phyloP scores from a whole-genome alignment of 1,284 basidiomycete genomes.

The Pyrrhoderma noxium region DNA sequence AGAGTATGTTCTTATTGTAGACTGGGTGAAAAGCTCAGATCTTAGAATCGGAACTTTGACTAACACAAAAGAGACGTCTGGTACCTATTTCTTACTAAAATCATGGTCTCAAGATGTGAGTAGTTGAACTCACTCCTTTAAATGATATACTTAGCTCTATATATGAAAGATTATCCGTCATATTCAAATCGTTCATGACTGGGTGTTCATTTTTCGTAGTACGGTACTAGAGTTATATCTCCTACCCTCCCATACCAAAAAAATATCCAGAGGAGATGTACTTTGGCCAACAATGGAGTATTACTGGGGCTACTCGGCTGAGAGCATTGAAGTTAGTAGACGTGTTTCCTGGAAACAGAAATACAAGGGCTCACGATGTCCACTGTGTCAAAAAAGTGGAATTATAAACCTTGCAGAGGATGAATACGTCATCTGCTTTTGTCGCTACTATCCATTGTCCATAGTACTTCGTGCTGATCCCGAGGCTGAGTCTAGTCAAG shows the following conservation, averaged over 20 bases:
- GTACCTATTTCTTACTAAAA: too few species aligned
- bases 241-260: constrained; percentile 21
- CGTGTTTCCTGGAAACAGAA: constrained; percentile 15
- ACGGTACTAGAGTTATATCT: constrained; percentile 36
- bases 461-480: constrained; percentile 53
- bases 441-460: constrained; percentile 33
- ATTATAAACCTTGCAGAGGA: background rate
- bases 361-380: background rate
- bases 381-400: constrained; percentile 1
- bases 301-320: constrained; percentile 48
- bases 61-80: too few species aligned
- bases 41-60: too few species aligned
- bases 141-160: too few species aligned
- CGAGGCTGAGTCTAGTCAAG: constrained; percentile 58
- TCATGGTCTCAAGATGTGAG: too few species aligned
- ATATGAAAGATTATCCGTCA: background rate
- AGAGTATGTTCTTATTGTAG: too few species aligned
- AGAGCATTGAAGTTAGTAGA: constrained; percentile 37
- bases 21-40: too few species aligned
- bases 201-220: constrained; percentile 35
- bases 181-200: constrained; percentile 32
- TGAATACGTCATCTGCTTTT: background rate
- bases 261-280: constrained; percentile 18
- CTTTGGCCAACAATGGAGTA: constrained; percentile 39
- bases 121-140: too few species aligned